Percentiles rank a stretch among this genome's conserved stretches.
Evolutionary conservation across 768 basidiomycete genomes (phyloP).

Genomic region (Dentipellis sp.): DNA sequence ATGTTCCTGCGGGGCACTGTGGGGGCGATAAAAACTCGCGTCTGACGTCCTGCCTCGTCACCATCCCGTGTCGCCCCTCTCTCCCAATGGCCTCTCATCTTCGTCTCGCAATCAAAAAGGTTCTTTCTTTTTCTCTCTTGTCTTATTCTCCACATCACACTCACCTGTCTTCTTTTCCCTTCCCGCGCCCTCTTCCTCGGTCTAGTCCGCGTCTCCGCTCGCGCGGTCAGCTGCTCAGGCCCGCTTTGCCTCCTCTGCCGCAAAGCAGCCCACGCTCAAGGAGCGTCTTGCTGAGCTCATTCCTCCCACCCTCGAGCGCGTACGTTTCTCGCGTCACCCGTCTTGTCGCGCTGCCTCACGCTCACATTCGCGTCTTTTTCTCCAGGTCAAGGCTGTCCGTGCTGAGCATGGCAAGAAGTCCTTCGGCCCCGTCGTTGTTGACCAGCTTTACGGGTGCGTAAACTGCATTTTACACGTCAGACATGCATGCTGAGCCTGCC

Average conservation of each 20-base stretch:
- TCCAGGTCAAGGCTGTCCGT: constrained; percentile 74
- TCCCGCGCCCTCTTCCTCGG: neutral
- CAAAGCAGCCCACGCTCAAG: constrained; percentile 74
- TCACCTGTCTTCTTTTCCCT: neutral
- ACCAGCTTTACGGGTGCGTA: constrained; percentile 80
- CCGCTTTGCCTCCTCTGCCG: constrained; percentile 55
- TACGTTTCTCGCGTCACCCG: constrained; percentile 21
- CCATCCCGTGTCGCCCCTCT: neutral
- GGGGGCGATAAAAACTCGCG: neutral
- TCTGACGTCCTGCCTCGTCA: neutral
- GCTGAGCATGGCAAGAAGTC: constrained; percentile 85
- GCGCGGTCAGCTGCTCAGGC: constrained; percentile 36
- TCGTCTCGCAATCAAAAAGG: neutral
- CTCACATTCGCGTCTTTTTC: constrained; percentile 3
- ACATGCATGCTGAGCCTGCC: constrained; percentile 6
- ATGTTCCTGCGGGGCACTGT: neutral
- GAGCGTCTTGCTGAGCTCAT: constrained; percentile 92
- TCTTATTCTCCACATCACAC: neutral
- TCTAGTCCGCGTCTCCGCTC: constrained; percentile 40
- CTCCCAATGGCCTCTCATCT: neutral
- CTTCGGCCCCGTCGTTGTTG: constrained; percentile 85
- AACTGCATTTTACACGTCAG: neutral
- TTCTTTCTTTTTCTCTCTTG: neutral
- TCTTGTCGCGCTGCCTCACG: neutral
- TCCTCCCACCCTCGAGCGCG: constrained; percentile 74